Percentiles rank a stretch among this genome's conserved stretches.
Conservation (phyloP, 2,329 filamentous ascomycete genomes). For the Fusarium tricinctum region DNA sequence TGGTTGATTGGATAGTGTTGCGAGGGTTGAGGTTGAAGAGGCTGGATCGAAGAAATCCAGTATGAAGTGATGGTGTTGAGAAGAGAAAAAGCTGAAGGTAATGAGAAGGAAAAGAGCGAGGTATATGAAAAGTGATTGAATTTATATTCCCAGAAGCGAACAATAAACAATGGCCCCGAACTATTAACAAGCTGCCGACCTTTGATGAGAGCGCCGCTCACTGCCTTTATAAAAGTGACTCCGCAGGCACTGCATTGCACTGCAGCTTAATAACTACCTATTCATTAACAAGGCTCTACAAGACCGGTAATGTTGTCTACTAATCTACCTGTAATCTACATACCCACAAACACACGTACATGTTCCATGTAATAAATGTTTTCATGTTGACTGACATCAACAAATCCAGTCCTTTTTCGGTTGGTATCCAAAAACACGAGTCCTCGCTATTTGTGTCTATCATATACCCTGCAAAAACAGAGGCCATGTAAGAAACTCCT, state of each 20-base stretch:
- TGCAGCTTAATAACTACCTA: background rate
- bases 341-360: background rate
- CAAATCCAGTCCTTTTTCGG: background rate
- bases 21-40: background rate
- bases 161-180: background rate
- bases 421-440: conserved; percentile 10
- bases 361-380: background rate
- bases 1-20: background rate
- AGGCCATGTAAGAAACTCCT: conserved; percentile 23
- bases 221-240: background rate
- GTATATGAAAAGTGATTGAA: background rate
- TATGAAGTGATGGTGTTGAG: background rate
- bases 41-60: background rate
- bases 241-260: background rate
- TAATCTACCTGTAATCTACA: background rate
- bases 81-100: background rate
- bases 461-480: conserved; percentile 1
- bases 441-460: conserved; percentile 17
- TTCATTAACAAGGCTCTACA: background rate
- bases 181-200: background rate
- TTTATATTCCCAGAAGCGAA: conserved; percentile 9
- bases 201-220: background rate
- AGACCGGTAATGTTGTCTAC: background rate
- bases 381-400: background rate
- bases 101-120: background rate